These are phyloP conservation scores for Rhynchospora pubera DNA, from an alignment of 176 grass and related monocot species.

Conservation along the genomic window DNA sequence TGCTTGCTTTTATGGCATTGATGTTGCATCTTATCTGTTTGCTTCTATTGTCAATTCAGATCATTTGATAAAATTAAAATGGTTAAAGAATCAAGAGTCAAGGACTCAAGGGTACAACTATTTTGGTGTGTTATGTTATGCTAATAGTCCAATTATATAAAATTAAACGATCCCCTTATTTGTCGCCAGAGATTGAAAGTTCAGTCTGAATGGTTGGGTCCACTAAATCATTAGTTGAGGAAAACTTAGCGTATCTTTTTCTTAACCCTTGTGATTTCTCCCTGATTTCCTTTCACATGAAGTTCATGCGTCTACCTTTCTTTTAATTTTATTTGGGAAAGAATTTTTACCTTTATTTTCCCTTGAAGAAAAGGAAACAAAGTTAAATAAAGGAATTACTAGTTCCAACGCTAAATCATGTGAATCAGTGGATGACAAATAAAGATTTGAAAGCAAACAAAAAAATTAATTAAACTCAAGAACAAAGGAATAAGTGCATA, in stretches of 20 bases:
- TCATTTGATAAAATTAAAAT: neutral
- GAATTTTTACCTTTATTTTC: neutral
- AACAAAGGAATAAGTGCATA: neutral
- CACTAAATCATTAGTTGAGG: neutral
- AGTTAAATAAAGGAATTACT: neutral
- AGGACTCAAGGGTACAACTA: no score
- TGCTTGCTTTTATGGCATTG: neutral
- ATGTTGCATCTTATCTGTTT: neutral
- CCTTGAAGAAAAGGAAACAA: neutral
- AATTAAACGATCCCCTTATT: neutral
- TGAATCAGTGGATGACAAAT: neutral
- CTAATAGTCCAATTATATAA: neutral
- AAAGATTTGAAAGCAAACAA: neutral
- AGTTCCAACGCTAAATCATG: neutral
- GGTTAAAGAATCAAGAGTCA: neutral
- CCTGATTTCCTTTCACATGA: neutral
- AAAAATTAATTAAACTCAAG: neutral
- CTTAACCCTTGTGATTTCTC: neutral
- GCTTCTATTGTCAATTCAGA: neutral
- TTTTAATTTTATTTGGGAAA: neutral
- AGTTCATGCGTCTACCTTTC: neutral
- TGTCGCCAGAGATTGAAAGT: neutral
- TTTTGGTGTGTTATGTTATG: no score
- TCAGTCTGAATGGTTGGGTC: neutral
- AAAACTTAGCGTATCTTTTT: neutral